These are phyloP conservation scores for Neltuma alba DNA, from an alignment of 306 rosid genomes.

Conservation along the genomic window DNA sequence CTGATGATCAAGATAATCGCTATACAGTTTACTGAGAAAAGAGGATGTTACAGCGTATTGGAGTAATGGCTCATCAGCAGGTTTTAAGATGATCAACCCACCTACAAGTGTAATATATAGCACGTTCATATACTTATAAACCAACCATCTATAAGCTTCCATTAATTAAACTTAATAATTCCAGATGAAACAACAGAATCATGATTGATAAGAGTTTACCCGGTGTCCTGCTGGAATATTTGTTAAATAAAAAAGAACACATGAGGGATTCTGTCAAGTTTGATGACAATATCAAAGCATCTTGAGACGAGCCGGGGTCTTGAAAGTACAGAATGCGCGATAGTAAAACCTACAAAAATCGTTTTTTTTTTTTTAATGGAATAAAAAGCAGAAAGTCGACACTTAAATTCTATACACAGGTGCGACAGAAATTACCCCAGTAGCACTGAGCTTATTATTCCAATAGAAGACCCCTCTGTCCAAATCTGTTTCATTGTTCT, in stretches of 20 bases:
- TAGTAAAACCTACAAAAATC: conserved; percentile 66
- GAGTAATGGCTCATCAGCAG: conserved; percentile 50
- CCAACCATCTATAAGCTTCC: neutral
- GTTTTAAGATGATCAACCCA: conserved; percentile 65
- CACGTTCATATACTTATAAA: conserved; percentile 27
- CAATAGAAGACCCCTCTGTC: conserved; percentile 63
- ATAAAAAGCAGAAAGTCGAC: neutral
- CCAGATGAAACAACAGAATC: neutral
- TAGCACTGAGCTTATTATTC: conserved; percentile 79
- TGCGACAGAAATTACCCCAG: conserved; percentile 48
- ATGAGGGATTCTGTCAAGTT: conserved; percentile 56
- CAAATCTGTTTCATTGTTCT: conserved; percentile 43
- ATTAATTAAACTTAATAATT: neutral
- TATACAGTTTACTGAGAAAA: conserved; percentile 70
- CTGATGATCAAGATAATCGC: conserved; percentile 74
- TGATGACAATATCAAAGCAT: conserved; percentile 49
- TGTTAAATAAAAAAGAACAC: conserved; percentile 60
- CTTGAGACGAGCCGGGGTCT: conserved; percentile 66
- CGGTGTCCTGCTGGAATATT: conserved; percentile 51
- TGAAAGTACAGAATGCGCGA: conserved; percentile 65
- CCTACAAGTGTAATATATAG: conserved; percentile 42
- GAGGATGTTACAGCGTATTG: conserved; percentile 83
- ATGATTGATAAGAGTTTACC: conserved; percentile 44
- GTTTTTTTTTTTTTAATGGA: neutral
- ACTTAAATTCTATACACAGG: conserved; percentile 7